Percentiles rank a stretch among this genome's conserved stretches.
phyloP scores from a whole-genome alignment of 495 filamentous ascomycete species.

The Pyrenula massariospora region DNA sequence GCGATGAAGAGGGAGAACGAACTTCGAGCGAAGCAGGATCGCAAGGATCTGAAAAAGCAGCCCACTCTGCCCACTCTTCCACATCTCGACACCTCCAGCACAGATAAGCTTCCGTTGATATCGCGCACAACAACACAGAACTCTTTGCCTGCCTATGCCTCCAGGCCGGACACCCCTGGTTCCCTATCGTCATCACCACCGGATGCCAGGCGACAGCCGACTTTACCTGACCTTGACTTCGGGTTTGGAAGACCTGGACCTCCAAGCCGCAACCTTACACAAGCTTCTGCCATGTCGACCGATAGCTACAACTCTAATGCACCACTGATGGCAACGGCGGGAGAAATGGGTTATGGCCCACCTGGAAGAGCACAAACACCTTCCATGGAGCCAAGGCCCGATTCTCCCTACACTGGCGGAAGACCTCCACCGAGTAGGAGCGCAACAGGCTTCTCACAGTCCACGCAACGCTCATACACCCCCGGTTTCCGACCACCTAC shows the following conservation, averaged over 20 bases:
- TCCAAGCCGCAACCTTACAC: slow-evolving; percentile 28
- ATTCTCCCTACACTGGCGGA: neutral
- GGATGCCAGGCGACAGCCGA: slow-evolving; percentile 18
- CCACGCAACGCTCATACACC: slow-evolving; percentile 8
- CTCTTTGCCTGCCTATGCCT: slow-evolving; percentile 51
- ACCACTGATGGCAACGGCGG: slow-evolving; percentile 45
- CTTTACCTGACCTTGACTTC: slow-evolving; percentile 26
- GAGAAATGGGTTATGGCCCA: slow-evolving; percentile 45
- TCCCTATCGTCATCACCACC: slow-evolving; percentile 23
- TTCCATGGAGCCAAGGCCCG: slow-evolving; percentile 6
- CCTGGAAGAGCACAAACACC: slow-evolving; percentile 19
- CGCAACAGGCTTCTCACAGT: slow-evolving; percentile 5
- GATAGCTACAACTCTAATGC: slow-evolving; percentile 41
- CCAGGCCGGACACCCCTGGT: slow-evolving; percentile 28
- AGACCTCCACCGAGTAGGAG: slow-evolving; percentile 6
- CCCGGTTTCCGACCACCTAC: slow-evolving; percentile 1
- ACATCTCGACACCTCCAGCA: slow-evolving; percentile 35
- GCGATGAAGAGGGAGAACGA: slow-evolving; percentile 65
- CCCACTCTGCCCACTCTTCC: slow-evolving; percentile 59
- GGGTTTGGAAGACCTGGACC: slow-evolving; percentile 14
- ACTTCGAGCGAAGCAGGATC: slow-evolving; percentile 43
- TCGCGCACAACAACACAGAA: slow-evolving; percentile 56
- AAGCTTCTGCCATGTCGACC: slow-evolving; percentile 10
- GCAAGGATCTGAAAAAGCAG: slow-evolving; percentile 32
- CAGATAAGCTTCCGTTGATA: slow-evolving; percentile 45